Evolutionary conservation across 1,139 yeast genomes (phyloP), one percentile per base, ranked within the genome.

Genomic region (Sugiyamaella paludigena): DNA sequence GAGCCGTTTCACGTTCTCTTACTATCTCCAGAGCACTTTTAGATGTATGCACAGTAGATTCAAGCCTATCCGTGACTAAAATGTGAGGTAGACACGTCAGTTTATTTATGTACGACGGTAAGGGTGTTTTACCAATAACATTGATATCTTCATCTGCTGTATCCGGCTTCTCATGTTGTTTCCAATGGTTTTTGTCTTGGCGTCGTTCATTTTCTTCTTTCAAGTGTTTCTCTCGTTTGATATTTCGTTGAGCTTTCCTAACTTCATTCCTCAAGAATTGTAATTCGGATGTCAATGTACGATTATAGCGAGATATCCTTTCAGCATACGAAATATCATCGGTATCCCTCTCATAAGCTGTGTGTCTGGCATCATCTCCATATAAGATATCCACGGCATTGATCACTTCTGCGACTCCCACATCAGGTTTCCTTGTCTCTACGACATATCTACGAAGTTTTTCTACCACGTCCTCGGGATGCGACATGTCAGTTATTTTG

Each of bases 81-180:
- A 58, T 48, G 6, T 47, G 55, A 11, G 59, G 51, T 8, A 52
- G 34, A 27, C 54, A 46, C 15, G 43, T 36, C 19, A 55, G 42
- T 19, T 33, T 31, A 7, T 36, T 15, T 9, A 38, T 27, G 30
- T 36, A 38, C 9, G 27, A 35, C 12, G 48, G 40, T 7, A 45
- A 13, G 2, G 28, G 35, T 6, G 47, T 32, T 6, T 30, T 31
- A 8, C 27, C 13, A 6, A 33, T 12, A n/a, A 32, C 41, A 4
- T 37, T 11, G 9, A 24, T 34, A 12, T 26, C 31, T 7, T 43
- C 30, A 19, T 19, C 19, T 12, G 15, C 12, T 4, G 27, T 27
- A 27, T 44, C 35, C 7, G 16, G 16, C 30, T 32, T 28, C 3
- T 19, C 15, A 7, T 3, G 13, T 26, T 15, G 8, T 27, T 12